Evolutionary conservation across 208 protist genomes (phyloP).

Genomic region (Acanthamoeba royreba): DNA sequence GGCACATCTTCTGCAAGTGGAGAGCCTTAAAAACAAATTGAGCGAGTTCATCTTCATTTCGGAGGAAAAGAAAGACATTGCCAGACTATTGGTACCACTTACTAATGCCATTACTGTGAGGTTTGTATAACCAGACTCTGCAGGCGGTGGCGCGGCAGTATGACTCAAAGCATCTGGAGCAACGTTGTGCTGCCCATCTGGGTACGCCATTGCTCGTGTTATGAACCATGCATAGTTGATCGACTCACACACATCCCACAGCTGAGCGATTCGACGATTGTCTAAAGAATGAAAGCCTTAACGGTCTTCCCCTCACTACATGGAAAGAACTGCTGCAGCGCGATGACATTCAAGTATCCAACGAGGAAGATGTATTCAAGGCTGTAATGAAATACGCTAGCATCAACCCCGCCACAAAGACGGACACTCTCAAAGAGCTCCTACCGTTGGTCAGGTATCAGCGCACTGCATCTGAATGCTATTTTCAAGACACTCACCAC

Average conservation of each 20-base stretch:
- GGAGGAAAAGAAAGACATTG: conserved; percentile 8
- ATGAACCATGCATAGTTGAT: not conserved
- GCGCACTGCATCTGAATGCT: no score
- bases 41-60: conserved; percentile 2
- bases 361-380: conserved; percentile 13
- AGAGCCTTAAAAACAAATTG: not conserved
- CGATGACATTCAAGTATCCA: not conserved
- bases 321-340: not conserved
- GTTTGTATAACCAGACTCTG: not conserved
- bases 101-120: not conserved
- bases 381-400: not conserved
- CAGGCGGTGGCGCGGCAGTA: not conserved
- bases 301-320: not conserved
- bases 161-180: not conserved
- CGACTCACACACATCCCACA: not conserved
- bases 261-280: not conserved
- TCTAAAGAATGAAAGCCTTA: not conserved
- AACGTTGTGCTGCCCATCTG: not conserved
- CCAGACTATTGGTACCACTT: not conserved
- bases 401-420: not conserved
- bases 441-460: not conserved
- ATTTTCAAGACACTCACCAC: no score
- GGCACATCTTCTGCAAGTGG: not conserved
- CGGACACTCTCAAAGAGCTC: not conserved
- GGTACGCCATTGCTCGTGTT: not conserved